Evolutionary conservation across 345 rosid genomes (phyloP).

Genomic region (Lagerstroemia speciosa): DNA sequence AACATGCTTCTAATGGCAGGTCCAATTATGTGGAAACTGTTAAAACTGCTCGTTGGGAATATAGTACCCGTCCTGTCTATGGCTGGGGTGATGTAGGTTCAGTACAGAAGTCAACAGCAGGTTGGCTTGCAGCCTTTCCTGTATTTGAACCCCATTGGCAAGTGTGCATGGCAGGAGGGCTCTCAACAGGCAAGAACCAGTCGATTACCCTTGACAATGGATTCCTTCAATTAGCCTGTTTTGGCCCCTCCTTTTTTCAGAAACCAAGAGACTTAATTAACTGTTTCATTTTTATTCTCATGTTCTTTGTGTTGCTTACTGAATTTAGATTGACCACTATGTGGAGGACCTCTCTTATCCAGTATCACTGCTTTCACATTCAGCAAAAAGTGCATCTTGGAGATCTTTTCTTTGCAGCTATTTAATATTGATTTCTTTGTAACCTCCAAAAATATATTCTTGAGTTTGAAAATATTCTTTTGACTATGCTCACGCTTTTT

Average conservation of each 20-base stretch:
- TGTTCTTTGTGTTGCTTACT: background rate
- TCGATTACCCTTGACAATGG: slow-evolving; percentile 11
- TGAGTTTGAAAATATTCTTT: background rate
- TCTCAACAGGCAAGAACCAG: slow-evolving; percentile 65
- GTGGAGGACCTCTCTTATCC: background rate
- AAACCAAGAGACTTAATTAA: background rate
- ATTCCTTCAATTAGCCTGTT: background rate
- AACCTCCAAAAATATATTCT: background rate
- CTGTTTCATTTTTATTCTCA: background rate
- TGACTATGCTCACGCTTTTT: background rate
- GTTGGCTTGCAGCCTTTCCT: slow-evolving; percentile 97
- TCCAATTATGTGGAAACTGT: slow-evolving; percentile 55
- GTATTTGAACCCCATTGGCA: slow-evolving; percentile 99
- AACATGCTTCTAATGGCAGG: slow-evolving; percentile 36
- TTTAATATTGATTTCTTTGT: background rate
- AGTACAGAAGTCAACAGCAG: slow-evolving; percentile 84
- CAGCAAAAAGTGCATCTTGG: background rate
- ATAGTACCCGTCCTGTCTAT: slow-evolving; percentile 77
- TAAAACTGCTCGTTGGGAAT: slow-evolving; percentile 87
- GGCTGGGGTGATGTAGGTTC: slow-evolving; percentile 91
- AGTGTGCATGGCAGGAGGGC: slow-evolving; percentile 96
- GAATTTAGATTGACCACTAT: background rate
- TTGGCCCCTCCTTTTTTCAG: background rate
- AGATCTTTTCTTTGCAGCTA: background rate
- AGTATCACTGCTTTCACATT: background rate